Evolutionary conservation across 176 grass and related monocot species (phyloP), one percentile per base, ranked within the genome.

Genomic region (Thalia dealbata): DNA sequence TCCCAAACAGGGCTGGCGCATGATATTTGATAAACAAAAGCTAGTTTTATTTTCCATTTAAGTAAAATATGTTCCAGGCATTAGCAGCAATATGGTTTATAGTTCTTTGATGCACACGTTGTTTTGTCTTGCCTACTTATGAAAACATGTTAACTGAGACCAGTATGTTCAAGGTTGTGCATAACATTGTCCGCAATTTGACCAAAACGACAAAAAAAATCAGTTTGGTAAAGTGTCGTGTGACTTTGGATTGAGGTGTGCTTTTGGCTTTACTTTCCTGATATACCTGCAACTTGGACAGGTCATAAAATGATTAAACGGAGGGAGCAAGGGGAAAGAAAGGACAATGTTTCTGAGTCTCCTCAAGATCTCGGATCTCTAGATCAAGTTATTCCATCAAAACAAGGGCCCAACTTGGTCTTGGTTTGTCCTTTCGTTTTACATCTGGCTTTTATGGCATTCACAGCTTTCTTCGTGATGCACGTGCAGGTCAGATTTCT

Each of bases 391-490:
- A 9, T 73, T 61, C 70, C 68, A 79, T 80, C 73, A 75, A 77
- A 76, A n/a, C 41, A 73, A 63, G 71, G 50, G 12, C 43, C 63
- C 14, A 68, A 67, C 58, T 71, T 84, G 41, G 64, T 97, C 61
- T 27, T 91, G 24, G 38, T 88, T 78, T 70, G 92, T 83, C 95
- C 95, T 79, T 92, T 92, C 35, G 64, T 92, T 86, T 73, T 97
- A 63, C 95, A 92, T 78, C 79, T 97, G 64, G 72, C 79, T 1
- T 88, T 97, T 73, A 84, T 92, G 90, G 81, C 77, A 78, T 91
- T 86, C 60, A 91, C 79, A 0, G 87, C 95, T 23, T 90, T 91
- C 56, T 97, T 92, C 24, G 62, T 97, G 67, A 97, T 97, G 89
- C 89, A 97, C 27, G 87, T 97, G 50, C 87, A 97, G 87, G 95